phyloP scores from a whole-genome alignment of 768 basidiomycete genomes.

The Mycena filopes region DNA sequence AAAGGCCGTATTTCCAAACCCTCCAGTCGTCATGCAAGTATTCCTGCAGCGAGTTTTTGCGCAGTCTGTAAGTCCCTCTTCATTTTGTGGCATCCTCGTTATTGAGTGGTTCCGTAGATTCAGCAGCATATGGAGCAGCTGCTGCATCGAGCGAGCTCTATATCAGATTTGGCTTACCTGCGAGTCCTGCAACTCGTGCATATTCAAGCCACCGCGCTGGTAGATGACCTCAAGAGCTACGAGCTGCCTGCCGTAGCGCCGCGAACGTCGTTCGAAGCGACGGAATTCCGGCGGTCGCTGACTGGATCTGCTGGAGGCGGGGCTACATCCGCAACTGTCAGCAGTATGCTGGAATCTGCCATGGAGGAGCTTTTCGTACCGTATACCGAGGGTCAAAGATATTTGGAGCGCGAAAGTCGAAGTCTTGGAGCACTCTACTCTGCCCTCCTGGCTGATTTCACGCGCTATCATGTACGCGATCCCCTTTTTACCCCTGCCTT shows the following conservation, averaged over 20 bases:
- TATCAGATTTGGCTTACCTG: conserved; percentile 91
- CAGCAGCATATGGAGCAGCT: conserved; percentile 96
- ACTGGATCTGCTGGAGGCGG: conserved; percentile 56
- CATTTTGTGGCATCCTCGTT: neutral
- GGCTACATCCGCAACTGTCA: conserved; percentile 65
- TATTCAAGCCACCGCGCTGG: conserved; percentile 75
- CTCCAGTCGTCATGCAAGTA: conserved; percentile 96
- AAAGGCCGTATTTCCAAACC: conserved; percentile 98
- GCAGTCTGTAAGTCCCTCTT: conserved; percentile 78
- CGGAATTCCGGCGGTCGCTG: conserved; percentile 69
- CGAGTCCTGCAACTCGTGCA: conserved; percentile 92
- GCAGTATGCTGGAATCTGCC: conserved; percentile 91
- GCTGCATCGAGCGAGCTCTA: conserved; percentile 74
- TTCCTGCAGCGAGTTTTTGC: conserved; percentile 98
- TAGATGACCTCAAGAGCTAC: conserved; percentile 92
- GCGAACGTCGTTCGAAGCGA: conserved; percentile 70
- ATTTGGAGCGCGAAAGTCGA: conserved; percentile 91
- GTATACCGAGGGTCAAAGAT: conserved; percentile 91
- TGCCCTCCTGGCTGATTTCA: conserved; percentile 75
- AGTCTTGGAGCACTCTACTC: conserved; percentile 85
- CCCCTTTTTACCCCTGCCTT: conserved; percentile 1
- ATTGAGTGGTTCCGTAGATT: conserved; percentile 64
- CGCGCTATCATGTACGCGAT: conserved; percentile 85
- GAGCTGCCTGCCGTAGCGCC: conserved; percentile 79
- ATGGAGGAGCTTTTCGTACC: conserved; percentile 97